Evolutionary conservation across 2,329 filamentous ascomycete genomes (phyloP).

Genomic region (Massarina eburnea): DNA sequence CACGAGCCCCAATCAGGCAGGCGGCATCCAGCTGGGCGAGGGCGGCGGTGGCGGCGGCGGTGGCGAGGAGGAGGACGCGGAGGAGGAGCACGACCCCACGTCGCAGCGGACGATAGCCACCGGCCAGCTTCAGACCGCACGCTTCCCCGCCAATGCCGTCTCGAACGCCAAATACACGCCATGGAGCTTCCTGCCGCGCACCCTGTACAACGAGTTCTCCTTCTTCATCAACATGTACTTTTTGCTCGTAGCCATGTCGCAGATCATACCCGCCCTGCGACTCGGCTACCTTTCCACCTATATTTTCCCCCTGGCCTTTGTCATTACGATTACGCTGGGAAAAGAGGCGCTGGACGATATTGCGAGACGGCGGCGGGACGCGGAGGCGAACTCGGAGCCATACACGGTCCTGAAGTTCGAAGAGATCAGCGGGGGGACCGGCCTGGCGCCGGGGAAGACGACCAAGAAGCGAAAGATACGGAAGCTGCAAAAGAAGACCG

Average conservation of each 20-base stretch:
- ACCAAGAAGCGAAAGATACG: slow-evolving; percentile 34
- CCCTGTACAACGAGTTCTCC: slow-evolving; percentile 97
- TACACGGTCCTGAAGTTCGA: slow-evolving; percentile 78
- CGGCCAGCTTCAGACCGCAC: slow-evolving; percentile 69
- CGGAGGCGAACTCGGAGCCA: slow-evolving; percentile 89
- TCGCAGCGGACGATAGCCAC: slow-evolving; percentile 75
- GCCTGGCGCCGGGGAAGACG: slow-evolving; percentile 33
- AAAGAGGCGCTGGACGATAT: slow-evolving; percentile 98
- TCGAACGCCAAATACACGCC: slow-evolving; percentile 98
- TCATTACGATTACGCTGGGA: slow-evolving; percentile 86
- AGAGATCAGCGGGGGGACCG: slow-evolving; percentile 50
- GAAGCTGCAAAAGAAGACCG: slow-evolving; percentile 38
- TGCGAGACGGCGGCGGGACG: slow-evolving; percentile 78
- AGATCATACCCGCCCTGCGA: slow-evolving; percentile 83
- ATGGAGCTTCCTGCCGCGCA: slow-evolving; percentile 89
- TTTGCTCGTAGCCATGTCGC: slow-evolving; percentile 88
- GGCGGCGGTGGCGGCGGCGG: slow-evolving; percentile 17
- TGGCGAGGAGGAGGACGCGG: slow-evolving; percentile 44
- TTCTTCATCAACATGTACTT: slow-evolving; percentile 99
- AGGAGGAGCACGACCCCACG: slow-evolving; percentile 58
- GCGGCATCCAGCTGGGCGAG: slow-evolving; percentile 25
- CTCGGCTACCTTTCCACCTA: slow-evolving; percentile 97
- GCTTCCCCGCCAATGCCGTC: slow-evolving; percentile 86
- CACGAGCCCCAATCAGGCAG: slow-evolving; percentile 22
- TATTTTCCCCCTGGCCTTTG: slow-evolving; percentile 87